Base-by-base conservation (phyloP, 2,329 filamentous ascomycete species). In the Trichophyton rubrum region DNA sequence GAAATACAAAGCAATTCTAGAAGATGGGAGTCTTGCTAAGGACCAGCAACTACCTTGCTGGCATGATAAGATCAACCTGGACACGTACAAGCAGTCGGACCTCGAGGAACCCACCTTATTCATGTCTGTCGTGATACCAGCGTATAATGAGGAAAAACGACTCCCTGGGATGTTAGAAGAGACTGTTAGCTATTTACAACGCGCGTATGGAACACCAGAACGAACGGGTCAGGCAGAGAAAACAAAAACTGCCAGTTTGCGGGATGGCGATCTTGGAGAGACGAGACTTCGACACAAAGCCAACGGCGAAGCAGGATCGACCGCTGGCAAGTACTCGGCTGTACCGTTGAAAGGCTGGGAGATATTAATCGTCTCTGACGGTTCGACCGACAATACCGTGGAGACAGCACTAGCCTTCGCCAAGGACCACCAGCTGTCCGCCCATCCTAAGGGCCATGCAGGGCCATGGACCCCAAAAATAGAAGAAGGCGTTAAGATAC, bases 141-240 rank as follows among this genome's bases (percentile, higher is more conserved):
- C 93, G 8, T 99, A 90, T 80, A 99, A 99, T 67, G 93, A 99
- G 70, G 87, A 92, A 71, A 81, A 88, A 62, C 85, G 93, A 33
- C 80, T 99, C 55, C 80, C 84, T 11, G 87, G 86, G 9, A 96
- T 96, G 76, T 80, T 99, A 11, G 86, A 95, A 69, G 93, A 99
- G 74, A 90, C 93, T 1, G 87, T 97, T 27, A 85, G 84, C 57
- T 96, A 91, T 71, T 81, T 99, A 8, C 88, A 96, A 72, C 76
- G 79, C 57, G 82, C 86, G 64, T 92, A 95, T 69, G 89, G 89
- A 11, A 76, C 76, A 2, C 67, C 74, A 15, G 69, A 75, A 40
- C 22, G 59, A 41, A 51, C 59, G 60, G 60, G 62, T 57, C 59
- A 62, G 61, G 59, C 59, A 51, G 60, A 61, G 45, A 65, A 63